Percentiles rank a stretch among this genome's conserved stretches.
Evolutionary conservation across 768 basidiomycete genomes (phyloP).

Genomic region (Amanita fuliginea): DNA sequence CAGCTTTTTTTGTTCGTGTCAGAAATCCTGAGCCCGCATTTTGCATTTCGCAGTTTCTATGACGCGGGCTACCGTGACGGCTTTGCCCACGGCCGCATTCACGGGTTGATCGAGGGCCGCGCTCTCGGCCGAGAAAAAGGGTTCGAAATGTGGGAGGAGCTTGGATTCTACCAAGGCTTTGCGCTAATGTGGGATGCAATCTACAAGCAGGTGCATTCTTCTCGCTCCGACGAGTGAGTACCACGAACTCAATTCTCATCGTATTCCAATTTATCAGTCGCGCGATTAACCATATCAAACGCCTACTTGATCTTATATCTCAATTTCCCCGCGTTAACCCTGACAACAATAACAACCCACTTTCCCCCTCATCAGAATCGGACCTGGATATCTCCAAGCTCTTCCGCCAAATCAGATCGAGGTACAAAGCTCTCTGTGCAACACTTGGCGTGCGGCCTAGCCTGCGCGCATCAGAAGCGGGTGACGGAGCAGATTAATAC

Average conservation of each 20-base stretch:
- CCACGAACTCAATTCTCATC: neutral
- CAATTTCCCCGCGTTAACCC: conserved; percentile 78
- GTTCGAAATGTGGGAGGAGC: conserved; percentile 95
- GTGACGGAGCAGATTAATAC: neutral
- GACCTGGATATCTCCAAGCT: conserved; percentile 68
- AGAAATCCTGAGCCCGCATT: neutral
- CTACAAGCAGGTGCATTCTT: conserved; percentile 21
- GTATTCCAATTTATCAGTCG: conserved; percentile 28
- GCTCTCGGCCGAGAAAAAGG: conserved; percentile 84
- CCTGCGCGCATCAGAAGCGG: conserved; percentile 17
- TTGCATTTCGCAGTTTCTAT: conserved; percentile 61
- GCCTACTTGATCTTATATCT: conserved; percentile 59
- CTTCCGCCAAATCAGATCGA: conserved; percentile 75
- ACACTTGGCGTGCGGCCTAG: conserved; percentile 54
- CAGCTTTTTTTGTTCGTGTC: conserved; percentile 2
- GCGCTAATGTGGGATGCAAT: conserved; percentile 60
- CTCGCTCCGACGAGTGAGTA: conserved; percentile 38
- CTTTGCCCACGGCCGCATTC: conserved; percentile 74
- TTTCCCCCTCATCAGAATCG: conserved; percentile 7
- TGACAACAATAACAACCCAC: conserved; percentile 10
- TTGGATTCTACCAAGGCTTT: conserved; percentile 88
- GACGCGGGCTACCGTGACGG: conserved; percentile 70
- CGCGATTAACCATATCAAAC: conserved; percentile 47
- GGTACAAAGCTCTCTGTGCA: conserved; percentile 81
- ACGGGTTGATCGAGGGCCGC: conserved; percentile 86